Base-by-base conservation (phyloP, 345 rosid genomes). In the Aethionema arabicum region DNA sequence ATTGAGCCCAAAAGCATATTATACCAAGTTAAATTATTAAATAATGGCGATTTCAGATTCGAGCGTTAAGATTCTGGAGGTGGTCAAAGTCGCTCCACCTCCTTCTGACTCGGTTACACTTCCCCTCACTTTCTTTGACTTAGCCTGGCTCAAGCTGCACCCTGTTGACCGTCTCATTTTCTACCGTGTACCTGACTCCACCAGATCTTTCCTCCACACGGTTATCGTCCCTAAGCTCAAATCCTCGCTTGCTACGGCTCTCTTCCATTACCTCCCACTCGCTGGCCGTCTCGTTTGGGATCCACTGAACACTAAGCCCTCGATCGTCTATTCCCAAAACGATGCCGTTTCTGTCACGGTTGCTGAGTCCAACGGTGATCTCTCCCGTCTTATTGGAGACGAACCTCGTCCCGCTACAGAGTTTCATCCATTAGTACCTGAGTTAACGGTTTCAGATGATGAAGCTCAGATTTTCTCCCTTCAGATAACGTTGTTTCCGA, bases 261-360 rank as follows among this genome's bases (percentile, higher is more conserved):
- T 82, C 56, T 43, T n/a, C 14, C 79, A 76, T 35, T 76, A 67
- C 59, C 78, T 76, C 38, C 84, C 81, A 36, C 55, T 76, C 29
- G 73, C 82, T 0, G 80, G 84, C 31, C 59, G 61, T 29, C 59
- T 82, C n/a, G 51, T 30, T 0, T 73, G 79, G 82, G 66, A 69
- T 0, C 7, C 61, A 10, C 7, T 10, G 6, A 14, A 73, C 38
- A 44, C 72, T 4, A 69, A 70, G 42, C 81, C 69, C 0, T 49
- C 42, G 40, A 30, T 70, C 0, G 69, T 63, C 47, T 63, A 56
- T 35, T 70, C 74, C 43, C 70, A 71, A 0, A 11, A 52, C 3
- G 83, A 78, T 2, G 78, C 62, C 9, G 82, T 83, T 13, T 46
- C 70, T 1, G 11, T 83, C 67, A 76, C 65, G 0, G 60, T 83